Percentiles rank a stretch among this genome's conserved stretches.
These are phyloP conservation scores for Hypericum perforatum DNA, from an alignment of 345 rosid genomes.

Conservation along the genomic window DNA sequence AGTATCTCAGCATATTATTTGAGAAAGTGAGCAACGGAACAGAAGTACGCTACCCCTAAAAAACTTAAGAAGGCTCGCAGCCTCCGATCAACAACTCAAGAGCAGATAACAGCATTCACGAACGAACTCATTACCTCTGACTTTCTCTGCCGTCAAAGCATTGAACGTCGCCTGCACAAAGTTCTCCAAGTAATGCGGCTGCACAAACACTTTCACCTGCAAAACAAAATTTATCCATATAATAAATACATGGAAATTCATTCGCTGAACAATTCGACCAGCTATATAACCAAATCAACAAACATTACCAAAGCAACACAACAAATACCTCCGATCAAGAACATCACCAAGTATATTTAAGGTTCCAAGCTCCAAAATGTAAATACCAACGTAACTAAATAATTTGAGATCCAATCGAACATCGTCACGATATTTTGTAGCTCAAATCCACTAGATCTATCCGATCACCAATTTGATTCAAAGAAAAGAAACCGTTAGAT, in stretches of 20 bases:
- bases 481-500: background rate
- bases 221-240: background rate
- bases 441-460: no score
- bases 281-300: background rate
- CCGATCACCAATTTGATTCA: no score
- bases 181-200: slow-evolving; percentile 74
- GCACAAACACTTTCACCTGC: slow-evolving; percentile 86
- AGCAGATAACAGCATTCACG: background rate
- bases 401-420: no score
- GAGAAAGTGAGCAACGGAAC: background rate
- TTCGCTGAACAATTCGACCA: background rate
- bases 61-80: background rate
- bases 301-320: no score
- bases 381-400: no score
- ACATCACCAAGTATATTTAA: no score
- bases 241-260: background rate
- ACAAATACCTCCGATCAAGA: no score
- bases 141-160: slow-evolving; percentile 67
- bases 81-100: background rate
- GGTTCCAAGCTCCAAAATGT: no score
- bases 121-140: slow-evolving; percentile 49
- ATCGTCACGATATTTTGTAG: no score
- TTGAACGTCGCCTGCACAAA: slow-evolving; percentile 86
- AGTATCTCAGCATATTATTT: background rate
- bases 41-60: background rate